Conservation (phyloP, 2,329 filamentous ascomycete genomes). For the Alternaria sp. region DNA sequence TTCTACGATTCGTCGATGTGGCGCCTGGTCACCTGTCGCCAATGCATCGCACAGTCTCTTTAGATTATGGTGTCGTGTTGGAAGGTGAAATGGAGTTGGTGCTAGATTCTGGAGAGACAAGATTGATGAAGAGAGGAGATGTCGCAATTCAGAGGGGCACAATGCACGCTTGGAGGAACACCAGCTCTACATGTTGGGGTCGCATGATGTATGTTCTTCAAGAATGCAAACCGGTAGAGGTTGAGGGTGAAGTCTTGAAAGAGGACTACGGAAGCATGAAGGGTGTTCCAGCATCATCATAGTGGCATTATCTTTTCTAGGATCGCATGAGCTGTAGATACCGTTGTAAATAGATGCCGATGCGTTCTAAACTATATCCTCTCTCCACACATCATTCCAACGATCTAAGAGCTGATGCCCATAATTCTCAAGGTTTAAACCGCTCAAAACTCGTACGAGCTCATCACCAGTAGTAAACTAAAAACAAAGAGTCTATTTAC, state of each 20-base stretch:
- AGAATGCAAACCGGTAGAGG: slow-evolving; percentile 36
- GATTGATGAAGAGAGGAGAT: slow-evolving; percentile 47
- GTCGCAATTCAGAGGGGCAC: slow-evolving; percentile 50
- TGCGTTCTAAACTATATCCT: background rate
- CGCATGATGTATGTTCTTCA: slow-evolving; percentile 47
- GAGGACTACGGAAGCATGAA: slow-evolving; percentile 45
- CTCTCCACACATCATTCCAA: background rate
- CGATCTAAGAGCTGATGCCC: background rate
- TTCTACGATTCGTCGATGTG: slow-evolving; percentile 53
- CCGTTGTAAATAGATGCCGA: background rate
- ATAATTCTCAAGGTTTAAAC: background rate
- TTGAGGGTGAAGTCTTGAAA: slow-evolving; percentile 34
- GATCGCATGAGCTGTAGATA: background rate
- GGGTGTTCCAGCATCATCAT: slow-evolving; percentile 42
- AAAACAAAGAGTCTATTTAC: background rate
- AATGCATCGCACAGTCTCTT: slow-evolving; percentile 52
- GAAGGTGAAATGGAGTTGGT: slow-evolving; percentile 51
- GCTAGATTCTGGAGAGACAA: slow-evolving; percentile 49
- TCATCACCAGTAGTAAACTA: background rate
- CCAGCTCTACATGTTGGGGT: slow-evolving; percentile 37
- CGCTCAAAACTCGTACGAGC: background rate
- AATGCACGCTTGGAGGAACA: slow-evolving; percentile 51
- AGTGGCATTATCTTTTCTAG: slow-evolving; percentile 1
- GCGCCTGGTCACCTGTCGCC: slow-evolving; percentile 39
- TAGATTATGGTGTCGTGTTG: slow-evolving; percentile 52